Conservation (phyloP, 2,329 filamentous ascomycete genomes). For the Geosmithia flava region DNA sequence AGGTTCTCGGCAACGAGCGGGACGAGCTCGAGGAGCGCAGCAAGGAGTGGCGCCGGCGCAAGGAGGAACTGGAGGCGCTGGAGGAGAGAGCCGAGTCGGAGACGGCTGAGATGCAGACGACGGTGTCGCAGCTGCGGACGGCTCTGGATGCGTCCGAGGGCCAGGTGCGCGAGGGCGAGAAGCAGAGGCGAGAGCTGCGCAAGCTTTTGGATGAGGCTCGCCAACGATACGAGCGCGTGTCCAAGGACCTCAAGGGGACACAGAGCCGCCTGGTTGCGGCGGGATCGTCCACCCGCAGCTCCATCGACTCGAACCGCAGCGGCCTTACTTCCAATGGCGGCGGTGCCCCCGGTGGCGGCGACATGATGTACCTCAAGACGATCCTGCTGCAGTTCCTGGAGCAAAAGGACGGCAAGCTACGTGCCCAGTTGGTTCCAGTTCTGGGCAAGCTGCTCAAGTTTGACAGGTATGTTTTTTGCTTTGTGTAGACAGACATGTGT, state of each 20-base stretch:
- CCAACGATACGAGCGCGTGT: constrained; percentile 64
- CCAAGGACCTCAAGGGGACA: constrained; percentile 48
- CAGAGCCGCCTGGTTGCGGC: constrained; percentile 32
- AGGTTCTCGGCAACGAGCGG: constrained; percentile 58
- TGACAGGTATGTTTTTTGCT: constrained; percentile 48
- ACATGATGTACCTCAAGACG: constrained; percentile 63
- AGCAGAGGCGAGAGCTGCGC: constrained; percentile 64
- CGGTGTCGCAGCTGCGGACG: constrained; percentile 66
- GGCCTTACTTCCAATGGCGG: constrained; percentile 13
- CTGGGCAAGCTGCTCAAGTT: constrained; percentile 65
- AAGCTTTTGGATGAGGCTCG: constrained; percentile 68
- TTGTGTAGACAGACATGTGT: not conserved
- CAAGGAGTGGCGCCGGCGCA: constrained; percentile 59
- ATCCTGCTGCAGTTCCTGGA: constrained; percentile 73
- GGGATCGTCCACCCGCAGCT: constrained; percentile 30
- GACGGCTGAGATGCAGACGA: constrained; percentile 59
- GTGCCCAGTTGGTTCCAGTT: constrained; percentile 66
- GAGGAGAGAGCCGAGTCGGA: constrained; percentile 61
- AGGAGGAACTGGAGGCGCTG: constrained; percentile 63
- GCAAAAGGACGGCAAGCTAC: constrained; percentile 64
- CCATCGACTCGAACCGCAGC: constrained; percentile 22
- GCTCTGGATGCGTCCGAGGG: constrained; percentile 80
- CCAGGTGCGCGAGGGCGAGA: constrained; percentile 73
- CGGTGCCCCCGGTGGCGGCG: constrained; percentile 17
- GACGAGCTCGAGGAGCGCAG: constrained; percentile 66